Evolutionary conservation across 2,329 filamentous ascomycete genomes (phyloP), one percentile per base, ranked within the genome.

Genomic region (Knoxdaviesia proteae): DNA sequence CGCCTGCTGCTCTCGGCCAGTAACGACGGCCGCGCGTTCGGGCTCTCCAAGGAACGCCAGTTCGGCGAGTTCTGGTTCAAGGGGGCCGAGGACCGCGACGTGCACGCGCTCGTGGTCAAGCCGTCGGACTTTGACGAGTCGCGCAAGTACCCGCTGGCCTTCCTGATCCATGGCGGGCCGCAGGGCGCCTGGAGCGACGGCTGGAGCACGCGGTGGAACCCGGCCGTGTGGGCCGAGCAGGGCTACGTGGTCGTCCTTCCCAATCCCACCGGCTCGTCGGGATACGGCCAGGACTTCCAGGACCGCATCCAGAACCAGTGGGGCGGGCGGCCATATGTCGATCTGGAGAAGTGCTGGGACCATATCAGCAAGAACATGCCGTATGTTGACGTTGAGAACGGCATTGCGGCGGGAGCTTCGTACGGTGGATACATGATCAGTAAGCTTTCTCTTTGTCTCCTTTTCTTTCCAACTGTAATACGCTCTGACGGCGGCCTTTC

Each of bases 151-250:
- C 84, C 84, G 0, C 64, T 93, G 5, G 74, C 80, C 2, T 78
- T 86, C 54, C 62, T 87, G 37, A 81, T 92, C 47, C 84, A 93
- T 53, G 84, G 84, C 43, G 84, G 84, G 0, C 84, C 84, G 0
- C 82, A 90, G 56, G 73, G 77, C 29, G 73, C 81, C 0, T 88
- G 81, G 78, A 62, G 58, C 33, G 79, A 90, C 52, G 64, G 68
- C 32, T 92, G 84, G 82, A 80, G 71, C 55, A 84, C 78, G 3
- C 68, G 84, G 11, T 93, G 84, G 84, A 92, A 92, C 54, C 79
- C 81, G 2, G 82, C 81, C 46, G 69, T 88, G 7, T 92, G 84
- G 54, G 84, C 84, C 4, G 84, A 92, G 56, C 82, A 88, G 59
- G 84, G 84, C 39, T 93, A 90, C 54, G 70, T 93, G 4, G 82